phyloP scores from a whole-genome alignment of 2,329 filamentous ascomycete genomes.

The Aspergillus piperis region DNA sequence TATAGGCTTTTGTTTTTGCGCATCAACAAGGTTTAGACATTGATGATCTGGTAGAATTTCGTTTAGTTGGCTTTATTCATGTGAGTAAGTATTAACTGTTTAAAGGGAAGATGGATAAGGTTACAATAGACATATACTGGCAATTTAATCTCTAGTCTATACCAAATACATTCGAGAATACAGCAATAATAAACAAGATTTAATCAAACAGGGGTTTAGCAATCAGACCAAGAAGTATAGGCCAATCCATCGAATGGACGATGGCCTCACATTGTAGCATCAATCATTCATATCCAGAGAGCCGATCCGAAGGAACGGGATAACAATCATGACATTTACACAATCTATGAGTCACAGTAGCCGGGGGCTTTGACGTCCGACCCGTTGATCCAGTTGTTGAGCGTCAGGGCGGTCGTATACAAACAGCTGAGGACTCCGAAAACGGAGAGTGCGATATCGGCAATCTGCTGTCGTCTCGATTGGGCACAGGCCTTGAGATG shows the following conservation, averaged over 20 bases:
- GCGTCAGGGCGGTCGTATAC: constrained; percentile 85
- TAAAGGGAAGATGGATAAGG: not conserved
- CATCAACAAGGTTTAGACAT: not conserved
- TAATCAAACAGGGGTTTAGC: not conserved
- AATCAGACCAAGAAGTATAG: not conserved
- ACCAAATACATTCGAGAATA: not conserved
- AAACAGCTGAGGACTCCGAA: constrained; percentile 86
- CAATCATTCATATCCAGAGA: constrained; percentile 14
- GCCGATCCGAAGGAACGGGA: not conserved
- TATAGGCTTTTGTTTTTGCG: not conserved
- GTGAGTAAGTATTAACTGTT: not conserved
- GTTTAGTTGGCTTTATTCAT: not conserved
- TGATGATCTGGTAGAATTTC: not conserved
- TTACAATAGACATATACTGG: not conserved
- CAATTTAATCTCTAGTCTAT: constrained; percentile 10
- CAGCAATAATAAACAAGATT: not conserved
- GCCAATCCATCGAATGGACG: constrained; percentile 1
- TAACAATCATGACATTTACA: constrained; percentile 6
- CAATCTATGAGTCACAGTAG: constrained; percentile 58
- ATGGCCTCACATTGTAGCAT: constrained; percentile 9
- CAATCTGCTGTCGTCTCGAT: constrained; percentile 64
- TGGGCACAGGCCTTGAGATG: constrained; percentile 81
- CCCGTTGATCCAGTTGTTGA: constrained; percentile 79
- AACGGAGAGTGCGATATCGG: constrained; percentile 74
- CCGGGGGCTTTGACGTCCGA: constrained; percentile 56